phyloP scores from a whole-genome alignment of 495 filamentous ascomycete species.

The Haplographium delicatum region DNA sequence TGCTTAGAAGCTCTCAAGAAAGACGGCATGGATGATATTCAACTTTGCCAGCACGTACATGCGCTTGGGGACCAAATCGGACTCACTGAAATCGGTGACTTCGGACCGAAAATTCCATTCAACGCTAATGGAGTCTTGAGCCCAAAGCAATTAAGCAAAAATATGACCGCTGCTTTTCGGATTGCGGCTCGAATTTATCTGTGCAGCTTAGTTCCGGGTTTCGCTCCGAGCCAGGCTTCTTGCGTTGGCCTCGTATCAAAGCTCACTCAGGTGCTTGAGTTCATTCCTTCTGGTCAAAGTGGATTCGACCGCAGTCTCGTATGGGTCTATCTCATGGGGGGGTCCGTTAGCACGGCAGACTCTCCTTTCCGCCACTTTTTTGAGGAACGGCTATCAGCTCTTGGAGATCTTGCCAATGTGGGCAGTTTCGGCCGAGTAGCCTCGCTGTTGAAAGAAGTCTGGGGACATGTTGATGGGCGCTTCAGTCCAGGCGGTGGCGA shows the following conservation, averaged over 20 bases:
- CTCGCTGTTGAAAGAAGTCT: slow-evolving; percentile 74
- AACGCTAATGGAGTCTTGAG: slow-evolving; percentile 68
- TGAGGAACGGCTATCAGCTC: slow-evolving; percentile 57
- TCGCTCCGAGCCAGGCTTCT: slow-evolving; percentile 62
- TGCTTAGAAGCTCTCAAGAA: slow-evolving; percentile 86
- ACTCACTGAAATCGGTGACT: slow-evolving; percentile 57
- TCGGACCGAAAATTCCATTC: slow-evolving; percentile 46
- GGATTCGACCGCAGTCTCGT: slow-evolving; percentile 89
- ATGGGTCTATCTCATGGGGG: slow-evolving; percentile 88
- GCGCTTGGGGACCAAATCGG: slow-evolving; percentile 77
- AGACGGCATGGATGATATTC: slow-evolving; percentile 74
- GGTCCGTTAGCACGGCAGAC: slow-evolving; percentile 60
- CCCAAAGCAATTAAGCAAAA: slow-evolving; percentile 73
- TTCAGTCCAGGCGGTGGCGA: slow-evolving; percentile 38
- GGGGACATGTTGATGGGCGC: slow-evolving; percentile 61
- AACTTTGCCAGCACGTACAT: slow-evolving; percentile 78
- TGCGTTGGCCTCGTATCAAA: slow-evolving; percentile 70
- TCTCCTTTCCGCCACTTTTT: slow-evolving; percentile 76
- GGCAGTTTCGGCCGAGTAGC: slow-evolving; percentile 85
- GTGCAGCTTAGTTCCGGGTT: slow-evolving; percentile 86
- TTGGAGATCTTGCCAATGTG: slow-evolving; percentile 70
- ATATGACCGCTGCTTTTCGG: slow-evolving; percentile 86
- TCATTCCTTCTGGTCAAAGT: slow-evolving; percentile 70
- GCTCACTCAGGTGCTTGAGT: slow-evolving; percentile 63
- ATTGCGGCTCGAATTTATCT: slow-evolving; percentile 91